These are phyloP conservation scores for Nicotiana sylvestris DNA, from an alignment of 257 asterid genomes.

Conservation along the genomic window DNA sequence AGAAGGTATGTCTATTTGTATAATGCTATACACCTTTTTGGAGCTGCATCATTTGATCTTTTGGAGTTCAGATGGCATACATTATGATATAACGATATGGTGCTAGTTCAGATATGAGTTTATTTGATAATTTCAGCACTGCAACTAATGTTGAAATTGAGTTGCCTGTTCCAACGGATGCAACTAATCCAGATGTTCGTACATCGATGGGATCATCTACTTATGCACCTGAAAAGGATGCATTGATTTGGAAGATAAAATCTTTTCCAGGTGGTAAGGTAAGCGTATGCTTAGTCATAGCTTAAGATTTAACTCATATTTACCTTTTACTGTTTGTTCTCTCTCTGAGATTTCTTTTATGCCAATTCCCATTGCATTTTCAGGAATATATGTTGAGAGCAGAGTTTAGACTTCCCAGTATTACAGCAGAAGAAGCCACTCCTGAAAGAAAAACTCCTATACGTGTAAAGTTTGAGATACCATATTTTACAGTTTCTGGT, in stretches of 20 bases:
- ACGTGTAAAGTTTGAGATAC: slow-evolving; percentile 95
- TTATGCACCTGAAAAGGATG: slow-evolving; percentile 94
- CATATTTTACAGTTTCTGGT: slow-evolving; percentile 98
- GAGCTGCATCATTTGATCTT: slow-evolving; percentile 8
- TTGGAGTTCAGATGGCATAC: background rate
- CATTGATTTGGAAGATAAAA: slow-evolving; percentile 92
- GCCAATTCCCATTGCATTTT: slow-evolving; percentile 11
- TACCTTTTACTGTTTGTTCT: slow-evolving; percentile 8
- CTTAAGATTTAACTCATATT: background rate
- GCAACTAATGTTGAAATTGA: slow-evolving; percentile 97
- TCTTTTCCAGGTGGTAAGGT: slow-evolving; percentile 99
- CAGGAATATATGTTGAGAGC: slow-evolving; percentile 98
- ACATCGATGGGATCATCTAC: slow-evolving; percentile 96
- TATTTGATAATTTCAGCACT: slow-evolving; percentile 58
- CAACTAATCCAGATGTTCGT: slow-evolving; percentile 90
- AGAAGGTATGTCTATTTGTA: slow-evolving; percentile 59
- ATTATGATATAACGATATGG: slow-evolving; percentile 1
- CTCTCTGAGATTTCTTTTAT: background rate
- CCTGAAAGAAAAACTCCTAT: slow-evolving; percentile 98
- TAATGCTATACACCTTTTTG: background rate
- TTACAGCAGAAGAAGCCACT: slow-evolving; percentile 76
- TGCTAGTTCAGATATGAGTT: slow-evolving; percentile 18
- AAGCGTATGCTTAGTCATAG: slow-evolving; percentile 8
- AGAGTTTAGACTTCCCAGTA: slow-evolving; percentile 93
- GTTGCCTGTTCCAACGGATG: slow-evolving; percentile 93